phyloP scores from a whole-genome alignment of 768 basidiomycete genomes.

The Auriscalpium vulgare region DNA sequence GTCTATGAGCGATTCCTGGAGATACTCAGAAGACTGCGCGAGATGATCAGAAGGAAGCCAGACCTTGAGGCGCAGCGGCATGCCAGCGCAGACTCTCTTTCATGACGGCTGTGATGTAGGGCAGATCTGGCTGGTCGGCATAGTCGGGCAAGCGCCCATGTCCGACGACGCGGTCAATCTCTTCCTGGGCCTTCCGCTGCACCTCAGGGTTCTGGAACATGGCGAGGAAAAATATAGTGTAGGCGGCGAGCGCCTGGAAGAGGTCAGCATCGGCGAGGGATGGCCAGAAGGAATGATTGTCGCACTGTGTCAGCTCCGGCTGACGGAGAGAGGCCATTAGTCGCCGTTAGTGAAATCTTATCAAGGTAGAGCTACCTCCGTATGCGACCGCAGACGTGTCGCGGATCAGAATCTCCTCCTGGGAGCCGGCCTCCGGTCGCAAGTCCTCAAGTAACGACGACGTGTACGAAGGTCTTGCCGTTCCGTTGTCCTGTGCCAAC shows the following conservation, averaged over 20 bases:
- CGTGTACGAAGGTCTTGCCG: too few species aligned
- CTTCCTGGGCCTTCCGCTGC: constrained; percentile 23
- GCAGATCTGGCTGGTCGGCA: constrained; percentile 25
- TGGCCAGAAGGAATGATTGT: neutral
- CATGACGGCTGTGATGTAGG: constrained; percentile 30
- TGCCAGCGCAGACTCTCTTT: constrained; percentile 30
- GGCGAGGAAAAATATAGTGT: constrained; percentile 9
- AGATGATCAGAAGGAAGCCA: neutral
- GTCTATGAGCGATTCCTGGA: constrained; percentile 20
- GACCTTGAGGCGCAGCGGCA: constrained; percentile 13
- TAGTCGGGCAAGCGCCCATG: constrained; percentile 25
- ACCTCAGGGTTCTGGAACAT: constrained; percentile 14
- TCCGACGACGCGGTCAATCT: constrained; percentile 29
- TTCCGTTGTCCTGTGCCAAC: too few species aligned
- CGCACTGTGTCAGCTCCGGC: constrained; percentile 35
- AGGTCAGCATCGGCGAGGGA: neutral
- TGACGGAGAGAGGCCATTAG: constrained; percentile 16
- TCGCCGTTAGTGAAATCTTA: too few species aligned
- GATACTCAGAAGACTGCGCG: neutral
- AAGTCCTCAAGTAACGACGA: too few species aligned
- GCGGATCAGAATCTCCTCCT: neutral
- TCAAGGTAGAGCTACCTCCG: constrained; percentile 19
- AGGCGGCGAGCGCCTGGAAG: constrained; percentile 1
- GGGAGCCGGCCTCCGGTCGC: neutral
- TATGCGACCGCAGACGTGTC: constrained; percentile 6